Base-by-base conservation (phyloP, 2,329 filamentous ascomycete genomes). In the Xylaria sp. region DNA sequence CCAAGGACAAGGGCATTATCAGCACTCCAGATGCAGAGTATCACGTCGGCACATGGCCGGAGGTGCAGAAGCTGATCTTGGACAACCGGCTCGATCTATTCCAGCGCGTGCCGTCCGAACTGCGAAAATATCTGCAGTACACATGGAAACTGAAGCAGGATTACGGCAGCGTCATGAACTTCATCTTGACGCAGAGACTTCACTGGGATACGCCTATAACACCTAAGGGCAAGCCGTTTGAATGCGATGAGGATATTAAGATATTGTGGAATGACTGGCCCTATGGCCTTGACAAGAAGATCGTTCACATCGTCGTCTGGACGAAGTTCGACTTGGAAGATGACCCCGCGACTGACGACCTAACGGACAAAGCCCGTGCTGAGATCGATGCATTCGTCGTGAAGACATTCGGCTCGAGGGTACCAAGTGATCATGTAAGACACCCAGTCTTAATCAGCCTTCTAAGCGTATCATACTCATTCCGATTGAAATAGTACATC, bases 201-300 rank as follows among this genome's bases (percentile, higher is more conserved):
- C 80, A 83, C 18, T 98, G 95, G 95, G 78, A 81, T 1, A 66
- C 72, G n/a, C 84, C 84, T 0, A 74, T 85, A 18, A 66, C 68
- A 40, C 72, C 80, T 1, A 69, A 60, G 61, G 79, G 77, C 21
- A 70, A 62, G 27, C 84, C 84, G 0, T 86, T 89, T 70, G 80
- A 82, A 70, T 75, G 72, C 63, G 79, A 79, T 0, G 82, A 83
- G 10, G 91, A 96, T 76, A 82, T 91, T 75, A 93, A 90, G 79
- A 90, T 97, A 57, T 80, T 97, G 48, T 88, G 87, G 81, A 98
- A 98, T 77, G 94, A 98, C 84, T 98, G 94, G 93, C 95, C 95
- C 0, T 98, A 98, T 76, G 94, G 93, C 0, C 85, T 98, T 62
- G 93, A 96, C 74, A 77, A 83, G 55, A 85, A 87, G 60, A 94